Evolutionary conservation across 768 basidiomycete species (phyloP).

Genomic region (Lentinus tigrinus): DNA sequence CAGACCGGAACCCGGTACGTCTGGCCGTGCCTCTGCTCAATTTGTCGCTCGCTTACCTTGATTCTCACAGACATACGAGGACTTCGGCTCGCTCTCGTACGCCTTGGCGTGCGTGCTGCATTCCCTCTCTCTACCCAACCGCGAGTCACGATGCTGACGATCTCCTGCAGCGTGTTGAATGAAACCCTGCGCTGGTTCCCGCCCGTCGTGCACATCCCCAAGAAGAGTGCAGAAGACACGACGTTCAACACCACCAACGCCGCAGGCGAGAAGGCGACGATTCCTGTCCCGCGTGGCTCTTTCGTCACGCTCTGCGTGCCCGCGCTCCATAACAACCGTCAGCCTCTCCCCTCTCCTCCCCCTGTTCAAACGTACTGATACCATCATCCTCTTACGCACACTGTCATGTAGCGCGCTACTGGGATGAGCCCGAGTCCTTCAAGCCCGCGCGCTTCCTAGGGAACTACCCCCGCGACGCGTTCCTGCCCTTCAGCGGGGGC

Average conservation of each 20-base stretch:
- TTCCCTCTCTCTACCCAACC: not conserved
- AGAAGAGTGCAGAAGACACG: constrained; percentile 29
- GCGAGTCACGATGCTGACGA: not conserved
- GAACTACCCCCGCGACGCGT: constrained; percentile 56
- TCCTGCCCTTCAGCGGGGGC: constrained; percentile 52
- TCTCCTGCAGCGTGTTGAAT: constrained; percentile 27
- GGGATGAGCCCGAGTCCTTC: constrained; percentile 37
- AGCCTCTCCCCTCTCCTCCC: not conserved
- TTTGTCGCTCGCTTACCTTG: not conserved
- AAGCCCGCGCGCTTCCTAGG: constrained; percentile 46
- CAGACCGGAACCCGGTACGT: constrained; percentile 29
- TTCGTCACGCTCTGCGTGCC: constrained; percentile 25
- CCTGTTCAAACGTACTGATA: not conserved
- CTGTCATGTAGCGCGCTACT: constrained; percentile 37
- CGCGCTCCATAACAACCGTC: constrained; percentile 35
- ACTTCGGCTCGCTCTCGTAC: constrained; percentile 22
- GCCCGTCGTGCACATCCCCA: constrained; percentile 27
- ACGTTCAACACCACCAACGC: constrained; percentile 24
- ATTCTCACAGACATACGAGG: constrained; percentile 28
- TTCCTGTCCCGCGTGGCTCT: constrained; percentile 29
- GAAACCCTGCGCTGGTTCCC: constrained; percentile 37
- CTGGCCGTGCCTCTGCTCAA: too few species aligned
- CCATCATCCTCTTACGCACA: not conserved
- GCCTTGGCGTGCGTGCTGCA: constrained; percentile 26
- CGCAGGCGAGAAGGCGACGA: constrained; percentile 23